These are phyloP conservation scores for Hyaloscypha bicolor DNA, from an alignment of 495 filamentous ascomycete genomes.

Conservation along the genomic window DNA sequence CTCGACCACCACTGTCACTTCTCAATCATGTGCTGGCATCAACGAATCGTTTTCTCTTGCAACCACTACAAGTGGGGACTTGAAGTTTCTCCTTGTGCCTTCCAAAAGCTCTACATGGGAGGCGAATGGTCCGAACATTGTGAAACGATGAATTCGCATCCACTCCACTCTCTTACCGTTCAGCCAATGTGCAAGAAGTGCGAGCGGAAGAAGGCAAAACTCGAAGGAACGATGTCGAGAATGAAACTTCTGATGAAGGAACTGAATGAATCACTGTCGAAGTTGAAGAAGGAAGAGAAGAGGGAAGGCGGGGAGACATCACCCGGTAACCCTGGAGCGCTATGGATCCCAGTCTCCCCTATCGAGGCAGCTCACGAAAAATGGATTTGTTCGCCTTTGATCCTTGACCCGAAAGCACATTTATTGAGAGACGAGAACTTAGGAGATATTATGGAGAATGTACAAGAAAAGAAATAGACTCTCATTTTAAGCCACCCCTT, in stretches of 20 bases:
- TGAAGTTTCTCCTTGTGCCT: neutral
- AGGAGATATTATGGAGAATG: too few relatives aligned
- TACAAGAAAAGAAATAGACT: too few relatives aligned
- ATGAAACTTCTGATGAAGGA: conserved; percentile 1
- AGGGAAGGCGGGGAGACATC: neutral
- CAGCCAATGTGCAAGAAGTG: neutral
- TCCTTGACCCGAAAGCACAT: too few relatives aligned
- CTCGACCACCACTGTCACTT: neutral
- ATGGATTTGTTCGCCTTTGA: neutral
- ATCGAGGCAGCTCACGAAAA: neutral
- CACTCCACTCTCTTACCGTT: conserved; percentile 6
- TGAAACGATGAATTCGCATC: conserved; percentile 14
- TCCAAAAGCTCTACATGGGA: neutral
- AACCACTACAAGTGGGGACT: neutral
- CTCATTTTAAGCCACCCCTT: too few relatives aligned
- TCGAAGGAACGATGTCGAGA: conserved; percentile 4
- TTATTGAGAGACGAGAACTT: too few relatives aligned
- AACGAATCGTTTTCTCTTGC: conserved; percentile 2
- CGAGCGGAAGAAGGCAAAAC: neutral
- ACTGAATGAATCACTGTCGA: neutral
- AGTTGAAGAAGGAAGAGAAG: neutral
- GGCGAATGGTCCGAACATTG: neutral
- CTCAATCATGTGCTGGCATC: conserved; percentile 6
- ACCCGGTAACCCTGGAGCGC: neutral
- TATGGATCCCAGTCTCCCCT: neutral